phyloP scores from a whole-genome alignment of 306 rosid species.

The Gastrolobium bilobum region DNA sequence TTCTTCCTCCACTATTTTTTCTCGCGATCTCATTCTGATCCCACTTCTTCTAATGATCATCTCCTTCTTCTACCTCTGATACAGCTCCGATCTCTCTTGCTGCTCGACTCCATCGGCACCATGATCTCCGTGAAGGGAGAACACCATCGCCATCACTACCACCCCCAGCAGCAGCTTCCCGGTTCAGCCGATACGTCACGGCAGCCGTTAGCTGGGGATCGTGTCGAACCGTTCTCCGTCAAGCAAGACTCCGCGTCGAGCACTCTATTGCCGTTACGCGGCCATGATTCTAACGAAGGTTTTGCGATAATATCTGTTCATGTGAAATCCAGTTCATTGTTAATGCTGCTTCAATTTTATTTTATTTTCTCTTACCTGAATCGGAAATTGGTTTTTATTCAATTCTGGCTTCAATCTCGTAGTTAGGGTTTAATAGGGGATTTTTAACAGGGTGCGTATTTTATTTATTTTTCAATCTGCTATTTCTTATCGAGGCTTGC shows the following conservation, averaged over 20 bases:
- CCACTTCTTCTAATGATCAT: constrained; percentile 44
- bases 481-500: background rate
- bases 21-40: constrained; percentile 46
- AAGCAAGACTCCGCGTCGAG: constrained; percentile 58
- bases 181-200: constrained; percentile 53
- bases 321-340: background rate
- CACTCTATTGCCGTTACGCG: constrained; percentile 55
- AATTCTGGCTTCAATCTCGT: constrained; percentile 15
- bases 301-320: constrained; percentile 24
- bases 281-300: constrained; percentile 63
- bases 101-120: constrained; percentile 26
- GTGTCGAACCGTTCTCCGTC: constrained; percentile 57
- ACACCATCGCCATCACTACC: constrained; percentile 60
- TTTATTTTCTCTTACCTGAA: background rate
- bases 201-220: constrained; percentile 46
- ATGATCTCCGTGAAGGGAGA: constrained; percentile 90
- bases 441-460: background rate
- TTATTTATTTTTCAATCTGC: background rate
- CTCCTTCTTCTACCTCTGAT: constrained; percentile 42
- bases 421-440: constrained; percentile 45
- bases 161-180: constrained; percentile 57
- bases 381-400: constrained; percentile 8
- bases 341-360: background rate
- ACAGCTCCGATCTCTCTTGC: background rate
- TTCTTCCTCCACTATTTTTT: constrained; percentile 19